These are phyloP conservation scores for Auxenochlorella pyrenoidosa DNA, from an alignment of 139 green algal genomes.

Conservation along the genomic window DNA sequence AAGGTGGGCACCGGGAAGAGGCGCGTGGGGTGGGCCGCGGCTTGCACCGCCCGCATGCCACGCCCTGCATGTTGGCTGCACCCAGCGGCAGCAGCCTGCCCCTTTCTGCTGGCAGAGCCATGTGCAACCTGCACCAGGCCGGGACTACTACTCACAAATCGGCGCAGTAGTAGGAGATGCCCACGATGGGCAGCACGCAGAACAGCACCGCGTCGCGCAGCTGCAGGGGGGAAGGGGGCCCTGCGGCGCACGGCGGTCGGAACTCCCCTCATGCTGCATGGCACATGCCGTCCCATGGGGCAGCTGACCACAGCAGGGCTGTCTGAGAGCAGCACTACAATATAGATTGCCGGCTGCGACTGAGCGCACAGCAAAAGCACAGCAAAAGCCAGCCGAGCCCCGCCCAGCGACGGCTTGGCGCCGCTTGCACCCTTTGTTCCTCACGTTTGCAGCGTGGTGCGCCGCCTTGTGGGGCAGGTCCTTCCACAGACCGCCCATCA, in stretches of 20 bases:
- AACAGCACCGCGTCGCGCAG: slow-evolving; percentile 38
- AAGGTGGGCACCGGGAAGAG: slow-evolving; percentile 40
- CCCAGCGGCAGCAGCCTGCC: no score
- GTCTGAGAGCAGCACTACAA: no score
- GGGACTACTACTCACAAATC: neutral
- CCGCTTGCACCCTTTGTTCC: neutral
- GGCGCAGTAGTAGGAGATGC: slow-evolving; percentile 25
- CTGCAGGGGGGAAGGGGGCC: slow-evolving; percentile 18
- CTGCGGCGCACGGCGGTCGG: neutral
- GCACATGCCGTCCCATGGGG: no score
- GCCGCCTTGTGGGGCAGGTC: slow-evolving; percentile 70
- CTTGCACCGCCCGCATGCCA: neutral
- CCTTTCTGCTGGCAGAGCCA: no score
- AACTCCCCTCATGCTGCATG: neutral
- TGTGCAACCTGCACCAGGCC: no score
- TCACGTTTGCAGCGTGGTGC: slow-evolving; percentile 44
- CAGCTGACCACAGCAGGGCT: no score
- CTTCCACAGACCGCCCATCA: slow-evolving; percentile 80
- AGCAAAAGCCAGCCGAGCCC: neutral
- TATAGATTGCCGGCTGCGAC: neutral
- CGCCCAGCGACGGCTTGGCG: neutral
- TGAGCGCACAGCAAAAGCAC: neutral
- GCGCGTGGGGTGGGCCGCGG: no score
- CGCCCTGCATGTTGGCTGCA: no score
- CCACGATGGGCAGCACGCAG: slow-evolving; percentile 33